phyloP scores from a whole-genome alignment of 306 rosid genomes.

The Biancaea sappan region DNA sequence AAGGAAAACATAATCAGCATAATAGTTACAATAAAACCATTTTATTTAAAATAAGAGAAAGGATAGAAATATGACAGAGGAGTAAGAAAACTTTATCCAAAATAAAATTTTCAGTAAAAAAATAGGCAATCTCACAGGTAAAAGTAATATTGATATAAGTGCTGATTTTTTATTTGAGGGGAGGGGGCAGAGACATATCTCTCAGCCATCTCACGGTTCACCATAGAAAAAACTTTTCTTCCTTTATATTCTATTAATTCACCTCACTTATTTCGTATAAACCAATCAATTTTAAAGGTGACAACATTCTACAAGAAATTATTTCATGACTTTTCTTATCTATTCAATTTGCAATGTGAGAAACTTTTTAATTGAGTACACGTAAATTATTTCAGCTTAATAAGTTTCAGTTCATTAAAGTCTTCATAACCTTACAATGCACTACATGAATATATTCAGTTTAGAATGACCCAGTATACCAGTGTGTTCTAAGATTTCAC shows the following conservation, averaged over 20 bases:
- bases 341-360: neutral
- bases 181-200: slow-evolving; percentile 1
- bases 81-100: neutral
- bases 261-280: neutral
- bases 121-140: neutral
- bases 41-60: neutral
- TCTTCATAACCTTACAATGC: slow-evolving; percentile 5
- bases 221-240: neutral
- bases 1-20: slow-evolving; percentile 40
- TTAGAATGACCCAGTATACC: neutral
- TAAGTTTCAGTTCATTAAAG: slow-evolving; percentile 15
- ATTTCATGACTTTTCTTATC: neutral
- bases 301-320: slow-evolving; percentile 4
- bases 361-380: neutral
- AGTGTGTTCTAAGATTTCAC: slow-evolving; percentile 11
- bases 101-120: neutral
- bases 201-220: neutral
- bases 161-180: too few species aligned
- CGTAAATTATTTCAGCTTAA: neutral
- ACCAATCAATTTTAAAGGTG: neutral
- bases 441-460: slow-evolving; percentile 8
- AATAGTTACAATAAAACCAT: neutral
- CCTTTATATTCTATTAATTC: neutral
- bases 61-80: neutral
- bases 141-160: neutral